Evolutionary conservation across 2,329 filamentous ascomycete species (phyloP).

Genomic region (Neurospora sp.): DNA sequence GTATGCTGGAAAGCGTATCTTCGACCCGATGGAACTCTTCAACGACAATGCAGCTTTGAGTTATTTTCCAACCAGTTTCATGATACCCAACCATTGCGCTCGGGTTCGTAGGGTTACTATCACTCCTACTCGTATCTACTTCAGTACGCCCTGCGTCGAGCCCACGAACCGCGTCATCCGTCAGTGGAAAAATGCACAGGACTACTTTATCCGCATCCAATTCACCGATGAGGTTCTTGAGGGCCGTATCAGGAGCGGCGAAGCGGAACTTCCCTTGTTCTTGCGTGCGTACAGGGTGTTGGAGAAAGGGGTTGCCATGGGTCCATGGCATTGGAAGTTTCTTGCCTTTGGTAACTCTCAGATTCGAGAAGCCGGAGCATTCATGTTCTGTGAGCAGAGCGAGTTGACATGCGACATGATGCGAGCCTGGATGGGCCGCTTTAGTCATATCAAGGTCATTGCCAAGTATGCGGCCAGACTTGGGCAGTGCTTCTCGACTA

Average conservation of each 20-base stretch:
- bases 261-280: conserved; percentile 57
- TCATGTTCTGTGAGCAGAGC: conserved; percentile 67
- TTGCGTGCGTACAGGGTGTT: conserved; percentile 62
- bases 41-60: conserved; percentile 37
- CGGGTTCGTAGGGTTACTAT: conserved; percentile 67
- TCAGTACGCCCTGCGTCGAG: conserved; percentile 69
- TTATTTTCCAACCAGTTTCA: conserved; percentile 33
- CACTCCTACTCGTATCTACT: conserved; percentile 76
- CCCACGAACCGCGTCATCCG: conserved; percentile 81
- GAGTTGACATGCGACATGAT: conserved; percentile 65
- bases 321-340: conserved; percentile 75
- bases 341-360: conserved; percentile 94
- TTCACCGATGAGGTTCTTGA: conserved; percentile 71
- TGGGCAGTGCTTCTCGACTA: conserved; percentile 94
- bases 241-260: conserved; percentile 47
- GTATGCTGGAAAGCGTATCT: conserved; percentile 41
- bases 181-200: conserved; percentile 54
- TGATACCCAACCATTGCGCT: conserved; percentile 61
- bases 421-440: conserved; percentile 76
- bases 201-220: conserved; percentile 80
- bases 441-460: conserved; percentile 69
- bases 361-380: conserved; percentile 81
- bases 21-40: conserved; percentile 66
- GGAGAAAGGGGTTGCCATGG: conserved; percentile 70
- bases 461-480: conserved; percentile 84